Conservation (phyloP, 2,329 filamentous ascomycete genomes). For the Diaporthe sp. region DNA sequence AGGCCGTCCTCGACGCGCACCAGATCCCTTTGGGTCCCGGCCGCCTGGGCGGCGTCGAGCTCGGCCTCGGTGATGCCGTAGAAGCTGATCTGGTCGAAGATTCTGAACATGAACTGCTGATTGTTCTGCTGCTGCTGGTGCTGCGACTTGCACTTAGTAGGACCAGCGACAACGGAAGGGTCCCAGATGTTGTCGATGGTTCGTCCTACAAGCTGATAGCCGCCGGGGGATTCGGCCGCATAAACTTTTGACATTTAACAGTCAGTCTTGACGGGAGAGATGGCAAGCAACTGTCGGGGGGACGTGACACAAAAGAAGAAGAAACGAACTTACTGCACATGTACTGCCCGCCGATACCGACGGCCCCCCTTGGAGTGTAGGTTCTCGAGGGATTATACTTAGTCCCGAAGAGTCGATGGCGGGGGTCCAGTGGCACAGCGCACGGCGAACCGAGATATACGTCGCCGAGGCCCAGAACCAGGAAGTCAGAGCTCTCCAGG, state of each 20-base stretch:
- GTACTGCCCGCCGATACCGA: neutral
- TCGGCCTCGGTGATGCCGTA: neutral
- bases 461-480: constrained; percentile 26
- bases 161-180: neutral
- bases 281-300: neutral
- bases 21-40: neutral
- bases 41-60: neutral
- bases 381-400: constrained; percentile 14
- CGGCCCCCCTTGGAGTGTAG: neutral
- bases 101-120: neutral
- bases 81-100: neutral
- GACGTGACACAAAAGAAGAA: neutral
- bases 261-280: neutral
- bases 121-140: neutral
- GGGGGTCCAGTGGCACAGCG: constrained; percentile 22
- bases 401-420: constrained; percentile 4
- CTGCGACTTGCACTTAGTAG: too few species aligned
- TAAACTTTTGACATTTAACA: neutral
- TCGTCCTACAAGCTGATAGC: constrained; percentile 13
- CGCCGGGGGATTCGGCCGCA: neutral
- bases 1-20: neutral
- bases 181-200: neutral
- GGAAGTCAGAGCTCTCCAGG: neutral
- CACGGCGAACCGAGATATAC: constrained; percentile 25
- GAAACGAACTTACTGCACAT: constrained; percentile 10